phyloP scores from a whole-genome alignment of 176 grass and related monocot genomes.

The Ananas comosus region DNA sequence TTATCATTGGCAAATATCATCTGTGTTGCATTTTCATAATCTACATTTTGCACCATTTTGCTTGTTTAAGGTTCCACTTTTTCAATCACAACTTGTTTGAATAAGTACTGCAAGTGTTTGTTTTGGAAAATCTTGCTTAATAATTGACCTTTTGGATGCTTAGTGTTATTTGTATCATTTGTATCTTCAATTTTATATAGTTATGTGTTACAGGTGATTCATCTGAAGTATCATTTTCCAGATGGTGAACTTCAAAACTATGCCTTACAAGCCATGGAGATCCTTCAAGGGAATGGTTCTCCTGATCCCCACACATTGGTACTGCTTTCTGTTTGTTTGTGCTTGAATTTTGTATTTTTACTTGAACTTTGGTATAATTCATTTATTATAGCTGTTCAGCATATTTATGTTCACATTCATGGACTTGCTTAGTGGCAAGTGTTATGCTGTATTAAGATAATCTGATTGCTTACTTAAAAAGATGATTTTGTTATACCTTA shows the following conservation, averaged over 20 bases:
- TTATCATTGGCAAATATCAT: neutral
- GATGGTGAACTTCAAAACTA: conserved; percentile 83
- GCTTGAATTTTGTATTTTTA: conserved; percentile 5
- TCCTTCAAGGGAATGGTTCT: conserved; percentile 72
- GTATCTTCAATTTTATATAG: conserved; percentile 2
- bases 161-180: conserved; percentile 9
- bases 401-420: neutral
- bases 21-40: neutral
- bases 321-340: conserved; percentile 22
- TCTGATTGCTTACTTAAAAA: no score
- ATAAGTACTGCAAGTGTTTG: neutral
- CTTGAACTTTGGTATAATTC: neutral
- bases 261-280: conserved; percentile 64
- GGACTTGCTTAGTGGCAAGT: neutral
- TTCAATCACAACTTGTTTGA: neutral
- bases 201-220: conserved; percentile 55
- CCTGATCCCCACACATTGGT: conserved; percentile 82
- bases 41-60: neutral
- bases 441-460: no score
- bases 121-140: neutral
- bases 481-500: no score
- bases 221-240: conserved; percentile 65
- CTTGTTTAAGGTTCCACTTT: neutral
- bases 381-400: neutral
- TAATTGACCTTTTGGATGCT: neutral